A percentile compares a stretch with the other conserved stretches of the same genome.
phyloP scores from a whole-genome alignment of 1,284 basidiomycete species.

The Leccinum variabile region DNA sequence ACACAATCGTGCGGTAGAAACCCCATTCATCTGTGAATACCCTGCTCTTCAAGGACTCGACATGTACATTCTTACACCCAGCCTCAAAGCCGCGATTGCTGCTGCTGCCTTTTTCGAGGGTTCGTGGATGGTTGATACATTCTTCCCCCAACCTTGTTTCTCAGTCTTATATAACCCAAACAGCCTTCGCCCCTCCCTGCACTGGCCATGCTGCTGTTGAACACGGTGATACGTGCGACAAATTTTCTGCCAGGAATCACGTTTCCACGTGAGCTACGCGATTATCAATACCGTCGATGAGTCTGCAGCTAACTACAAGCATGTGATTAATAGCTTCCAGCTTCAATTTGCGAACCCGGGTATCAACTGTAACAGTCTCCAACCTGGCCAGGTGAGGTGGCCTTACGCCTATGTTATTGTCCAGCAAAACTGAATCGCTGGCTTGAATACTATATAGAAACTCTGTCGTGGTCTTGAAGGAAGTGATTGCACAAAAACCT shows the following conservation, averaged over 20 bases:
- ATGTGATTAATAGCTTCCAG: neutral
- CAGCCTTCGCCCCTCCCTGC: constrained; percentile 31
- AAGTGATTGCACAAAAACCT: neutral
- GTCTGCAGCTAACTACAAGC: neutral
- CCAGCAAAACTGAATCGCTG: neutral
- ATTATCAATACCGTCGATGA: neutral
- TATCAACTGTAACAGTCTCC: neutral
- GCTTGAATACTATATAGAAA: neutral
- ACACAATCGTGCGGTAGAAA: neutral
- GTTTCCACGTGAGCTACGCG: neutral
- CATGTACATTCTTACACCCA: neutral
- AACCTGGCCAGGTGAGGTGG: neutral
- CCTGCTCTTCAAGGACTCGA: neutral
- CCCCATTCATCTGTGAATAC: neutral
- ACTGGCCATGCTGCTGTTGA: constrained; percentile 36
- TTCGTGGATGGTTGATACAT: neutral
- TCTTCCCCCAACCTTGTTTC: neutral
- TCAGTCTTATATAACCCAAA: neutral
- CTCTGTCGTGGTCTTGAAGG: neutral
- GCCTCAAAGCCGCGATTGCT: neutral
- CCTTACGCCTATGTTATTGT: neutral
- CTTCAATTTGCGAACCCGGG: neutral
- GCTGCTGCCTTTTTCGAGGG: neutral
- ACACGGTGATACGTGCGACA: constrained; percentile 30
- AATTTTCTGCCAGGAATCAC: constrained; percentile 39